Base-by-base conservation (phyloP, 306 rosid genomes). In the Vigna nakashimae region DNA sequence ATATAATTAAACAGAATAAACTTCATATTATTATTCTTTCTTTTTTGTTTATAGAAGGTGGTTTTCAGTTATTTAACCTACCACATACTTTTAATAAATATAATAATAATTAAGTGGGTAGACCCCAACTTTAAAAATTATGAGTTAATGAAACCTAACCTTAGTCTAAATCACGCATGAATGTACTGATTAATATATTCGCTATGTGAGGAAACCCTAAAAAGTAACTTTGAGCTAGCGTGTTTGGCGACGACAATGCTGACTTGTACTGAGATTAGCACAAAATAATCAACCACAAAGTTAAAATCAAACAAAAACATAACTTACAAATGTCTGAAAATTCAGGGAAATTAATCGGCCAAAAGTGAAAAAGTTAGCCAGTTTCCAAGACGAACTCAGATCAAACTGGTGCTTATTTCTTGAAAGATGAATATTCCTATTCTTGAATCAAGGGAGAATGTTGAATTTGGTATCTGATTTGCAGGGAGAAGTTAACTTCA, bases 161-260 rank as follows among this genome's bases (percentile, higher is more conserved):
- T 48, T 55, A 13, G 12, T 66, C 26, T 20, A 45, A 55, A 57
- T 12, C 59, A 67, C 46, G 60, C 13, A 28, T 77, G 69, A 58
- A 69, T 20, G 48, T 79, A 50, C 46, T 59, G 60, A 46, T 36
- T 36, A 46, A 71, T 7, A 42, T 36, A 36, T 57, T 60, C 22
- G 14, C 43, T 52, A 30, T 69, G 66, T 26, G 12, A 65, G 57
- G 75, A 71, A 82, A 71, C 79, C 79, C 75, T 77, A 77, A 64
- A 82, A 42, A 42, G 74, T 34, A 52, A 59, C 84, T 68, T 57
- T 50, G 24, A 36, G 10, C 57, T 69, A 17, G 46, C 53, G 56
- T 51, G 58, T 49, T 42, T 12, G 36, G 72, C 77, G 81, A 69
- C 46, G 72, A 67, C 81, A 51, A 76, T 64, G 69, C 28, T 16